A percentile compares a stretch with the other conserved stretches of the same genome.
These are phyloP conservation scores for Excoecaria agallocha DNA, from an alignment of 345 rosid genomes.

Conservation along the genomic window DNA sequence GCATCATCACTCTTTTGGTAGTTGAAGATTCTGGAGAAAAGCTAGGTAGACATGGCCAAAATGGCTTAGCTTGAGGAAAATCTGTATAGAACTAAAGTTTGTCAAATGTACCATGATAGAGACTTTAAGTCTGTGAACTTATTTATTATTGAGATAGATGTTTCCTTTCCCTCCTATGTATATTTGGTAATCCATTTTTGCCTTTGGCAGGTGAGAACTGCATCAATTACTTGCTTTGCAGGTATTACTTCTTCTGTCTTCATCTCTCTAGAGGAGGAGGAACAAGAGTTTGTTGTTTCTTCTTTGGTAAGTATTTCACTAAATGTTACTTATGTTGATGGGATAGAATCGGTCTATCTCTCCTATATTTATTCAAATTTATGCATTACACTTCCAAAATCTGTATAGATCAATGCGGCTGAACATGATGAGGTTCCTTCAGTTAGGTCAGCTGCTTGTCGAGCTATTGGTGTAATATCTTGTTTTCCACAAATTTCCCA, in stretches of 20 bases:
- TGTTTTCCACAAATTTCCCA: constrained; percentile 67
- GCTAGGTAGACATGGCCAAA: neutral
- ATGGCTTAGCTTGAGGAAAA: neutral
- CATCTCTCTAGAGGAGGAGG: constrained; percentile 50
- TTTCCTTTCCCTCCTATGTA: constrained; percentile 9
- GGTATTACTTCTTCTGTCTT: constrained; percentile 83
- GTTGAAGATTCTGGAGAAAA: neutral
- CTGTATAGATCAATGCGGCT: constrained; percentile 61
- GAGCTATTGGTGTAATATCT: constrained; percentile 87
- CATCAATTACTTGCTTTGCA: constrained; percentile 86
- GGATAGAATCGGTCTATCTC: constrained; percentile 10
- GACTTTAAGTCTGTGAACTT: neutral
- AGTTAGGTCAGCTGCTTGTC: constrained; percentile 94
- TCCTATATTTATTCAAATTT: constrained; percentile 6
- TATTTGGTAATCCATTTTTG: constrained; percentile 5
- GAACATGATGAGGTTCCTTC: constrained; percentile 62
- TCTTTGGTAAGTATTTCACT: constrained; percentile 52
- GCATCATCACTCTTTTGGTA: neutral
- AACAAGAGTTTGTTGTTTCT: constrained; percentile 61
- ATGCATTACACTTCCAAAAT: constrained; percentile 22
- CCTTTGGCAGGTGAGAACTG: constrained; percentile 70
- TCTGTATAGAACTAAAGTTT: no score
- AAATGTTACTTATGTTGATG: neutral
- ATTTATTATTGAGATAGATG: constrained; percentile 1
- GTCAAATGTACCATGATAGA: constrained; percentile 7